Evolutionary conservation across 441 rosid genomes (phyloP), one percentile per base, ranked within the genome.

Genomic region (Dalechampia spathulata): DNA sequence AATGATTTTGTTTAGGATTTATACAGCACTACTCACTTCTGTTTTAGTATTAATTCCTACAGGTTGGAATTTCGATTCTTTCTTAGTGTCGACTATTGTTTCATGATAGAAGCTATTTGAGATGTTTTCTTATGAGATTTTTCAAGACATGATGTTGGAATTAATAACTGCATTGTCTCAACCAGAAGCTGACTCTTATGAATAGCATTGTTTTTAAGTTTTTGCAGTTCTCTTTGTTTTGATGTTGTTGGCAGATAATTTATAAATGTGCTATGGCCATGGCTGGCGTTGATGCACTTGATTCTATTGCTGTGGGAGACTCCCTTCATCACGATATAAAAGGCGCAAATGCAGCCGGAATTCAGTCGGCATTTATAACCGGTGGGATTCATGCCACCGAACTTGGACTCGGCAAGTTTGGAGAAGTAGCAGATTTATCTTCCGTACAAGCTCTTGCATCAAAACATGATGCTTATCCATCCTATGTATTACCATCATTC

Each of bases 271-370:
- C 93, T 9, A 78, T 91, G 81, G 84, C 59, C 37, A 81, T 91
- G 65, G 90, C 67, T 0, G 85, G 86, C 42, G 70, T 76, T 32
- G 79, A 72, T 61, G 79, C 82, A 36, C 61, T 60, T 2, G 86
- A 91, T 26, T 72, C 76, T 12, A 86, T 86, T 1, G 95, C 86
- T 3, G 87, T 91, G 50, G 98, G 96, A 2, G 96, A 88, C 67
- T 91, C 98, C 28, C 85, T 91, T 63, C 90, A 82, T 75, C 95
- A 88, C 50, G 96, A 91, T 61, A 76, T 91, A 49, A 88, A 78
- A 62, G 96, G 96, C 34, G 96, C 95, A 25, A 91, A 88, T 73
- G 80, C 68, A 23, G 80, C 86, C 27, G 98, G 93, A 52, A 84
- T 91, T 61, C 78, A 72, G 26, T 91, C 93, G 6, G 70, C 75